Conservation (phyloP, 2,329 filamentous ascomycete genomes). For the Apiospora hydei region DNA sequence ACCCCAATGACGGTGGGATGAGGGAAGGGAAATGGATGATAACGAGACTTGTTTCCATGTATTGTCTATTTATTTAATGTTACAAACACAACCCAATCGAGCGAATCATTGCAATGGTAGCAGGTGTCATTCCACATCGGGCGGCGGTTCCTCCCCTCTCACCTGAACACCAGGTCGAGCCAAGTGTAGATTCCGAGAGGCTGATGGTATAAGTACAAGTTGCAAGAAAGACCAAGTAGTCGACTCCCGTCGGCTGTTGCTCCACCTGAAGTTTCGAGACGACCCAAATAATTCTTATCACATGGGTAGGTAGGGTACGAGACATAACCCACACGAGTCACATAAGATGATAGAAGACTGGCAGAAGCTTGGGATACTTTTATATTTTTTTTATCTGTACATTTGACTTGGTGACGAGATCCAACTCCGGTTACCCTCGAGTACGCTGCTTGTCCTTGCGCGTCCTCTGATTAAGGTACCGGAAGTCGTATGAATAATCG, state of each 20-base stretch:
- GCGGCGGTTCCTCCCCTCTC: no score
- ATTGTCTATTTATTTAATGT: no score
- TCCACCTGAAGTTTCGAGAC: background rate
- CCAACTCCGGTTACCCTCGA: background rate
- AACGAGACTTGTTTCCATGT: no score
- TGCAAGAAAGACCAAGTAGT: background rate
- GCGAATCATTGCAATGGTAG: no score
- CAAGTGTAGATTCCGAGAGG: no score
- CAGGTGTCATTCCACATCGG: no score
- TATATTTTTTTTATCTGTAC: slow-evolving; percentile 3
- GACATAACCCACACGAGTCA: background rate
- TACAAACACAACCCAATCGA: no score
- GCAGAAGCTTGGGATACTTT: slow-evolving; percentile 9
- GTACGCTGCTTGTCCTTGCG: background rate
- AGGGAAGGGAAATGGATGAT: no score
- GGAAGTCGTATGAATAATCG: background rate
- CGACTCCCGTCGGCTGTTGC: background rate
- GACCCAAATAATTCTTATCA: background rate
- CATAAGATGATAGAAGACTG: background rate
- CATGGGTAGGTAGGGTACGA: background rate
- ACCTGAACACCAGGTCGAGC: no score
- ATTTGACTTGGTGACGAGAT: background rate
- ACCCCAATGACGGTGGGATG: no score
- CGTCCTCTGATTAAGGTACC: background rate
- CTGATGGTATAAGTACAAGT: no score